A percentile compares a stretch with the other conserved stretches of the same genome.
phyloP scores from a whole-genome alignment of 192 early-diverging fungal genomes.

The Lobosporangium transversale region DNA sequence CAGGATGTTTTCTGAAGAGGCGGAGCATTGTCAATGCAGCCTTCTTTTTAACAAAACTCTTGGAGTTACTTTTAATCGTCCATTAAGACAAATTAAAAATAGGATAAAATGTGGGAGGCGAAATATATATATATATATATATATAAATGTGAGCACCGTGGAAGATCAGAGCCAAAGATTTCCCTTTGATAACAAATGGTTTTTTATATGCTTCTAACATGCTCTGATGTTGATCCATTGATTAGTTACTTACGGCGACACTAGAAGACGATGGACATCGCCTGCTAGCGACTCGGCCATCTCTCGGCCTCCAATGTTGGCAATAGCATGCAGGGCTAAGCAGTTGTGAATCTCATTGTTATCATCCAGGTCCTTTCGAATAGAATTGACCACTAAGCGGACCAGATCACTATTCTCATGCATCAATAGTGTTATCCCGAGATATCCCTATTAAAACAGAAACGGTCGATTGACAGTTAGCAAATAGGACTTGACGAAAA shows the following conservation, averaged over 20 bases:
- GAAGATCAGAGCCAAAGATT: background rate
- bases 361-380: conserved; percentile 90
- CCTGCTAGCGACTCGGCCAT: conserved; percentile 87
- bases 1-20: conserved; percentile 89
- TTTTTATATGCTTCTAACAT: background rate
- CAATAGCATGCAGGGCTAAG: conserved; percentile 93
- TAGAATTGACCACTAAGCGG: conserved; percentile 85
- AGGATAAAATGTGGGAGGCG: background rate
- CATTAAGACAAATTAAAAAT: conserved; percentile 22
- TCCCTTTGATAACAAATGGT: too few relatives aligned
- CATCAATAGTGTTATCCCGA: conserved; percentile 93
- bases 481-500: too few relatives aligned
- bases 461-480: too few relatives aligned
- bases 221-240: too few relatives aligned
- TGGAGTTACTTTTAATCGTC: conserved; percentile 60
- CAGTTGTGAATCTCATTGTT: conserved; percentile 89
- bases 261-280: conserved; percentile 87
- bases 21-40: conserved; percentile 93
- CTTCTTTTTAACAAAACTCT: conserved; percentile 96
- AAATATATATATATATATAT: background rate
- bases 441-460: conserved; percentile 87
- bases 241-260: conserved; percentile 76
- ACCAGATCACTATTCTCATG: conserved; percentile 87
- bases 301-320: conserved; percentile 94
- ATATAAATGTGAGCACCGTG: conserved; percentile 39